Evolutionary conservation across 2,329 filamentous ascomycete species (phyloP).

Genomic region (Epichloe aotearoae): DNA sequence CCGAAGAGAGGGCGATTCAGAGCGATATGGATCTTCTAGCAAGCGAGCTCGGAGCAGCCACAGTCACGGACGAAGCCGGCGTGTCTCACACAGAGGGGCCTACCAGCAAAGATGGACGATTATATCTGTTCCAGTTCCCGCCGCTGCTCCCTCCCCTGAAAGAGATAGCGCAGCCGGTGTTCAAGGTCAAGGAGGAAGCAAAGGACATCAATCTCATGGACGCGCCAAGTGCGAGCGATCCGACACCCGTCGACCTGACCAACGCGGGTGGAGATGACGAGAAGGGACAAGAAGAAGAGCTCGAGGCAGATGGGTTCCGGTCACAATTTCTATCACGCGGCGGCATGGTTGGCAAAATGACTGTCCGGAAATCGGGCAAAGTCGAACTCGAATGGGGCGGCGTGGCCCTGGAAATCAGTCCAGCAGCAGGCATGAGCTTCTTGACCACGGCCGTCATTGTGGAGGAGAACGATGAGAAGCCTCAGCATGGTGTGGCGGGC

Average conservation of each 20-base stretch:
- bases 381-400: constrained; percentile 52
- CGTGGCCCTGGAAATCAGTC: constrained; percentile 35
- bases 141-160: constrained; percentile 45
- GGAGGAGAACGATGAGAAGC: constrained; percentile 42
- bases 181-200: constrained; percentile 30
- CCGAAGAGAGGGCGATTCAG: constrained; percentile 26
- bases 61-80: constrained; percentile 18
- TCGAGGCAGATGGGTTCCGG: constrained; percentile 21
- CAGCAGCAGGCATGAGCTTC: constrained; percentile 41
- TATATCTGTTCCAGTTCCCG: constrained; percentile 54
- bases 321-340: constrained; percentile 32
- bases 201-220: constrained; percentile 26
- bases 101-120: constrained; percentile 36
- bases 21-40: constrained; percentile 28
- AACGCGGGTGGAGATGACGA: constrained; percentile 14
- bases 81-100: constrained; percentile 16
- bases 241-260: constrained; percentile 30
- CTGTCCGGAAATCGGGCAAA: constrained; percentile 47
- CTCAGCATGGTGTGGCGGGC: constrained; percentile 24
- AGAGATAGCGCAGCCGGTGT: constrained; percentile 13
- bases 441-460: constrained; percentile 46
- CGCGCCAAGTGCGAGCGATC: constrained; percentile 6
- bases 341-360: constrained; percentile 46
- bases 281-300: constrained; percentile 19
- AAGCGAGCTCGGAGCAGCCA: constrained; percentile 27